Base-by-base conservation (phyloP, 1,139 yeast genomes). In the Tardiomyces depauwii region DNA sequence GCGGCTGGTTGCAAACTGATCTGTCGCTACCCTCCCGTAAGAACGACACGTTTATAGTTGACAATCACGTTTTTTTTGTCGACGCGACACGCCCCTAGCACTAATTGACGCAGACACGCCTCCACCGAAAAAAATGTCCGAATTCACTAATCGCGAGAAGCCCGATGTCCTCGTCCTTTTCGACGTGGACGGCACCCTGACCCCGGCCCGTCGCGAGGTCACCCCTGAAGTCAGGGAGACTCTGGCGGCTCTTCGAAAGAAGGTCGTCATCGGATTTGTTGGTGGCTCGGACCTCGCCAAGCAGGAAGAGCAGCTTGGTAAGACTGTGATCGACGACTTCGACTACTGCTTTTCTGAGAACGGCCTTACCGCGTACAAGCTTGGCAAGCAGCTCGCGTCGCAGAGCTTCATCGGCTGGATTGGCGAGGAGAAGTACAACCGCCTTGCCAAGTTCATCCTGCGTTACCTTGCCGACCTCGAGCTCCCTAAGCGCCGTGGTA, bases 281-380 rank as follows among this genome's bases (percentile, higher is more conserved):
- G 99, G 99, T 66, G 99, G 99, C 57, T 82, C 95, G 45, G 98
- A 91, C 68, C 79, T 93, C 60, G 73, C 79, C 65, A 91, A 91
- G 72, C 99, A 91, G 75, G 77, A 81, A 60, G 98, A 91, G 73
- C 99, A 91, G 72, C 79, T 93, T 56, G 98, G 98, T 55, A 70
- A 78, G 47, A 74, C 76, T 55, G 68, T 69, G 44, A 71, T 89
- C 61, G 68, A 77, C 48, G 84, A 84, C 60, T 93, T 91, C 60
- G 99, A 91, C 72, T 91, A 81, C 76, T 84, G 95, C 66, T 91
- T 91, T 77, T 81, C 94, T 49, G 99, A 91, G 76, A 91, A 91
- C 66, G 99, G 99, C 51, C 77, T 91, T 65, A 89, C 97, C 55
- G 99, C 99, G 53, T 91, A 87, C 79, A 87, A 86, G 73, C 68